Conservation (phyloP, 1,284 basidiomycete species). For the Microbotryum scabiosae region DNA sequence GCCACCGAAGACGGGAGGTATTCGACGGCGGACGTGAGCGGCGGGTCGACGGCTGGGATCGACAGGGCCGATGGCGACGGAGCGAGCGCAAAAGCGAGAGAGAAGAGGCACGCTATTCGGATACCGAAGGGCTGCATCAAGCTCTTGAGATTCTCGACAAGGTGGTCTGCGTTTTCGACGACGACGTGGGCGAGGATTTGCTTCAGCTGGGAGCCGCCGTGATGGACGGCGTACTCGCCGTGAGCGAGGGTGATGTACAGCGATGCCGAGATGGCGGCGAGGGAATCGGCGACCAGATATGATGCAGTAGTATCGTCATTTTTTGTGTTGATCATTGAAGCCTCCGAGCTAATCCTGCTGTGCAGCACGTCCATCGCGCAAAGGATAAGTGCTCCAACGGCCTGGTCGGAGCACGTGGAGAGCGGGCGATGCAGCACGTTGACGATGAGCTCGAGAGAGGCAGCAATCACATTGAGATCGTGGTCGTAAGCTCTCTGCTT, state of each 20-base stretch:
- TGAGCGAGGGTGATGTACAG: neutral
- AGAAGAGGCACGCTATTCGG: conserved; percentile 2
- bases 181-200: neutral
- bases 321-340: neutral
- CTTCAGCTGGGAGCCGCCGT: neutral
- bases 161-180: neutral
- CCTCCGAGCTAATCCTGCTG: neutral
- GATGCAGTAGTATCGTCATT: conserved; percentile 1
- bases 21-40: conserved; percentile 1
- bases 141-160: neutral
- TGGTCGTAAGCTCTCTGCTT: conserved; percentile 5
- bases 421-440: neutral
- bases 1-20: conserved; percentile 1
- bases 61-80: neutral
- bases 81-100: neutral
- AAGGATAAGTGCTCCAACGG: neutral
- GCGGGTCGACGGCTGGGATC: neutral
- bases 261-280: too few relatives aligned
- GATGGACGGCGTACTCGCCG: neutral
- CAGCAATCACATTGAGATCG: neutral
- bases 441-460: conserved; percentile 1
- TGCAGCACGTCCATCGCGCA: conserved; percentile 4
- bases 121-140: neutral
- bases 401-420: neutral
- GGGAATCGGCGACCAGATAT: too few relatives aligned